These are phyloP conservation scores for Fagopyrum homotropicum DNA, from an alignment of 148 eudicot genomes.

Conservation along the genomic window DNA sequence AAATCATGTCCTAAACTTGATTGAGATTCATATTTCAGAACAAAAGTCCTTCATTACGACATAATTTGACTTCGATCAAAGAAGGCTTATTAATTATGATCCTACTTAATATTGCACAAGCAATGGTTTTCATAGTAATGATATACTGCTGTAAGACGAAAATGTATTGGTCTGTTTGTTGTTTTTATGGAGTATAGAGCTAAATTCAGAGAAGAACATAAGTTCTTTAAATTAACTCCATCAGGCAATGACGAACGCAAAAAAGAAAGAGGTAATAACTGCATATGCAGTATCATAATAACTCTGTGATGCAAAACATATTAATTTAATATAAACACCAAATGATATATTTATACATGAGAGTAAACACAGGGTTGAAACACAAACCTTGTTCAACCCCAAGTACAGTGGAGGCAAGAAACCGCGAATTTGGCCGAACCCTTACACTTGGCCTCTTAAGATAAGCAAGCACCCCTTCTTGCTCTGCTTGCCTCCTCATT, in stretches of 20 bases:
- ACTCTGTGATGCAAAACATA: not conserved
- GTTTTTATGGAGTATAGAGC: not conserved
- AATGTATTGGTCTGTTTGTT: not conserved
- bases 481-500: constrained; percentile 73
- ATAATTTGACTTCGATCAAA: not conserved
- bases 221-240: not conserved
- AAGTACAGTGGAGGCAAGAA: constrained; percentile 77
- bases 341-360: not conserved
- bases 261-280: not conserved
- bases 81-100: not conserved
- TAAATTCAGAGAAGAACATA: not conserved
- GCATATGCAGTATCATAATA: not conserved
- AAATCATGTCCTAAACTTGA: not conserved
- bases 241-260: not conserved
- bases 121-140: not conserved
- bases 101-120: not conserved
- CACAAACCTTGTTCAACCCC: constrained; percentile 83
- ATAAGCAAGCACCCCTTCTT: constrained; percentile 76
- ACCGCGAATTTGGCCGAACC: constrained; percentile 89
- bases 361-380: not conserved
- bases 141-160: not conserved
- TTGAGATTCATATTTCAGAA: not conserved
- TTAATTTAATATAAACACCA: not conserved
- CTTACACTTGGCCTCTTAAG: constrained; percentile 60
- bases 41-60: not conserved